Evolutionary conservation across 768 basidiomycete genomes (phyloP).

Genomic region (Galerina sulciceps): DNA sequence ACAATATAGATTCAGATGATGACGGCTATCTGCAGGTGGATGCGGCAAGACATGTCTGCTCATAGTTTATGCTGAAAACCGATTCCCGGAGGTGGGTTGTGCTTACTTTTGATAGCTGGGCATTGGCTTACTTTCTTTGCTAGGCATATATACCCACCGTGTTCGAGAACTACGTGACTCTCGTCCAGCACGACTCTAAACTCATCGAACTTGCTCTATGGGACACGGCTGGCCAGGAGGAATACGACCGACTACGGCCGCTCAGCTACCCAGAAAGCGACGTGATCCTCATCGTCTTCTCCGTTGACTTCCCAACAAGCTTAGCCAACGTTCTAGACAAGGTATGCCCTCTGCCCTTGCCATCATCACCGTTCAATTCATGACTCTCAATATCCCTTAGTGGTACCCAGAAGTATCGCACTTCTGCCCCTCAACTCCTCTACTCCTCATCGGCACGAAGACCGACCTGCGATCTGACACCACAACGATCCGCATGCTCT

Average conservation of each 20-base stretch:
- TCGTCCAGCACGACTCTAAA: conserved; percentile 85
- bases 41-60: conserved; percentile 95
- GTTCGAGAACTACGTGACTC: conserved; percentile 93
- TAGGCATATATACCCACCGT: conserved; percentile 94
- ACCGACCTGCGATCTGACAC: conserved; percentile 88
- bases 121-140: background rate
- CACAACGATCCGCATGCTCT: conserved; percentile 84
- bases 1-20: conserved; percentile 2
- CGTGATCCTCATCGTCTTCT: conserved; percentile 94
- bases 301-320: conserved; percentile 89
- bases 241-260: conserved; percentile 89
- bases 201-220: conserved; percentile 95
- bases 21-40: conserved; percentile 53
- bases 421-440: conserved; percentile 87
- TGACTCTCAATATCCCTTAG: conserved; percentile 40
- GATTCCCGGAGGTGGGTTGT: conserved; percentile 84
- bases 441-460: conserved; percentile 94
- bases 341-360: conserved; percentile 49
- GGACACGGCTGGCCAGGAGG: conserved; percentile 98
- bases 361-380: conserved; percentile 2
- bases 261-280: conserved; percentile 89
- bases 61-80: conserved; percentile 95
- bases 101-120: background rate
- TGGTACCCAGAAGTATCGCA: conserved; percentile 95
- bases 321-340: conserved; percentile 91